Conservation (phyloP, 768 basidiomycete species). For the Lanmaoa rubissima region DNA sequence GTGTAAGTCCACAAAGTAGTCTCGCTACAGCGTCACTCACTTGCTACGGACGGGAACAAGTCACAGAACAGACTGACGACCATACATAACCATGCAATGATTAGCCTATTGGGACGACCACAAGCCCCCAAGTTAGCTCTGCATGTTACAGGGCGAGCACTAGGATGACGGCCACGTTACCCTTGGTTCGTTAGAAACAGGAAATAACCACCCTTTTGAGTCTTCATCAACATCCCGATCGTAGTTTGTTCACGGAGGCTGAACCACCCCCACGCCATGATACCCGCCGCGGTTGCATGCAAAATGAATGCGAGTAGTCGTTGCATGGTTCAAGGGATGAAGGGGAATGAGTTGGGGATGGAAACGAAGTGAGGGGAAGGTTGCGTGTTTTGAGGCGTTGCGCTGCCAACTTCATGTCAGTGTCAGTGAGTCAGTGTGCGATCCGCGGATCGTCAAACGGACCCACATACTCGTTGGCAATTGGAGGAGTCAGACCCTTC, state of each 20-base stretch:
- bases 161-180: constrained; percentile 22
- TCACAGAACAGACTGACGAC: constrained; percentile 40
- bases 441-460: background rate
- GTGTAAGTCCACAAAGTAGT: background rate
- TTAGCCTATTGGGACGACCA: constrained; percentile 18
- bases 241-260: constrained; percentile 3
- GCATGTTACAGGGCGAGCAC: background rate
- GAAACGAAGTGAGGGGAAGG: background rate
- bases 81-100: constrained; percentile 42
- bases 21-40: constrained; percentile 27
- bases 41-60: constrained; percentile 34
- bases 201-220: constrained; percentile 60
- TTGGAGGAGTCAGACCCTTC: too few species aligned
- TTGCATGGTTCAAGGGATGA: constrained; percentile 3
- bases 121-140: background rate
- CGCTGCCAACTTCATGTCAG: background rate
- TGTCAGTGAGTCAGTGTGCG: too few species aligned
- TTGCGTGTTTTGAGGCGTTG: background rate
- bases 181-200: constrained; percentile 81
- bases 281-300: constrained; percentile 30
- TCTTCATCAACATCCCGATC: constrained; percentile 34
- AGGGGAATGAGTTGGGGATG: background rate
- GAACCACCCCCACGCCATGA: constrained; percentile 40
- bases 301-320: constrained; percentile 21
- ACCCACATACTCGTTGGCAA: too few species aligned